Base-by-base conservation (phyloP, 169 alveolate genomes). In the Cryptosporidium ryanae region DNA sequence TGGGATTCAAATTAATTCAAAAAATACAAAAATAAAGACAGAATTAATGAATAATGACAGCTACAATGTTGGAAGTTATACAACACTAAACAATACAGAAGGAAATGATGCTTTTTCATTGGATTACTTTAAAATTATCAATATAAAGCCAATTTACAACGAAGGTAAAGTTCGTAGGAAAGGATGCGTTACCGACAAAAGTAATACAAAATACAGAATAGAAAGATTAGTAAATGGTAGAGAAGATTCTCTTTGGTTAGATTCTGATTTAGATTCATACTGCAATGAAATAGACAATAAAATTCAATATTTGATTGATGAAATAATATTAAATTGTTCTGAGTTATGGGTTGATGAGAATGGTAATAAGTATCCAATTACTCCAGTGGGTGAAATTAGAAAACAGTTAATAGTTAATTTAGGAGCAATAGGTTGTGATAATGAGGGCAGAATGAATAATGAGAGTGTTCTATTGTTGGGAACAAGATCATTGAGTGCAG, bases 121-220 rank as follows among this genome's bases (percentile, higher is more conserved):
- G 31, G 15, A 23, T 13, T 25, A 50, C 12, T 38, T 38, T 38
- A 38, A 38, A 38, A 17, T 3, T 4, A 25, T 17, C n/a, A 43
- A 38, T n/a, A 12, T 61, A 12, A 18, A 34, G 2, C 10, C 38
- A 5, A 59, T 76, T 29, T 76, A 38, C 49, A 76, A 76, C 46
- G 87, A 76, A 1, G 3, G 46, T 27, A 27, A 57, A 38, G 15
- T 43, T 13, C 63, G 76, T 23, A 76, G 87, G 43, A 76, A 76
- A 76, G 87, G 87, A 13, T 76, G 87, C 59, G 6, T 76, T 23
- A 76, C 87, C 0, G 87, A 76, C 38, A 76, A 76, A 61, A 76
- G 71, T 46, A 29, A n/a, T 43, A 76, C 87, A 23, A 76, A 55
- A 46, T 55, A 59, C 43, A 44, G 59, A 25, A 54, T 55, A 21